Evolutionary conservation across 1,139 yeast species (phyloP).

Genomic region (Suhomyces wounanorum): DNA sequence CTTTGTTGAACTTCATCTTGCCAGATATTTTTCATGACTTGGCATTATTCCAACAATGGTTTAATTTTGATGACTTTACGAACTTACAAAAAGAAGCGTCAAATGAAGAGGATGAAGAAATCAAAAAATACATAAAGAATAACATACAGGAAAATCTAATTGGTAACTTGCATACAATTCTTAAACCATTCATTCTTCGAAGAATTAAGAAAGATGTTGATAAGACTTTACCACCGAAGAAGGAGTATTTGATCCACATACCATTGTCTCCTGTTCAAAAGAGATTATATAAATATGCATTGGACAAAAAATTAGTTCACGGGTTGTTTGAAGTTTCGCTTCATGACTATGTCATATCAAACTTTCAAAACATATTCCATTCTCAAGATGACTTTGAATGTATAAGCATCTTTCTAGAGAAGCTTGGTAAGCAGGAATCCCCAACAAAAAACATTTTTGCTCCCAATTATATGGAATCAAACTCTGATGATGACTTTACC

Average conservation of each 20-base stretch:
- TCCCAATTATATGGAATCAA: conserved; percentile 26
- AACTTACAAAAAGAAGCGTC: conserved; percentile 32
- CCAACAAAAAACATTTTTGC: background rate
- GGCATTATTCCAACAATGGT: conserved; percentile 90
- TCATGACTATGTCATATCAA: conserved; percentile 45
- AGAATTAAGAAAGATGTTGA: conserved; percentile 77
- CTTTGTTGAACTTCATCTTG: conserved; percentile 78
- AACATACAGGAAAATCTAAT: conserved; percentile 69
- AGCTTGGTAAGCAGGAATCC: background rate
- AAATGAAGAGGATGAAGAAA: conserved; percentile 30
- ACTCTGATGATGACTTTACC: conserved; percentile 32
- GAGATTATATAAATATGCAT: conserved; percentile 60
- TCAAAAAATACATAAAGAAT: conserved; percentile 51
- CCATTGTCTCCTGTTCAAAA: conserved; percentile 65
- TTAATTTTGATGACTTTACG: conserved; percentile 68
- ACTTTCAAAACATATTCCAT: conserved; percentile 27
- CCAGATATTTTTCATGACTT: conserved; percentile 93
- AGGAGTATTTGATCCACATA: conserved; percentile 81
- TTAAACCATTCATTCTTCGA: conserved; percentile 84
- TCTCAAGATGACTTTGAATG: conserved; percentile 22
- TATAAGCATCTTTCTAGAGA: conserved; percentile 42
- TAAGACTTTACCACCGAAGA: conserved; percentile 73
- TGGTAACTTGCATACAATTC: conserved; percentile 77
- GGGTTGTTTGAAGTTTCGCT: conserved; percentile 47
- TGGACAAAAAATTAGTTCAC: conserved; percentile 46